Evolutionary conservation across 768 basidiomycete species (phyloP).

Genomic region (Mycena indigotica): DNA sequence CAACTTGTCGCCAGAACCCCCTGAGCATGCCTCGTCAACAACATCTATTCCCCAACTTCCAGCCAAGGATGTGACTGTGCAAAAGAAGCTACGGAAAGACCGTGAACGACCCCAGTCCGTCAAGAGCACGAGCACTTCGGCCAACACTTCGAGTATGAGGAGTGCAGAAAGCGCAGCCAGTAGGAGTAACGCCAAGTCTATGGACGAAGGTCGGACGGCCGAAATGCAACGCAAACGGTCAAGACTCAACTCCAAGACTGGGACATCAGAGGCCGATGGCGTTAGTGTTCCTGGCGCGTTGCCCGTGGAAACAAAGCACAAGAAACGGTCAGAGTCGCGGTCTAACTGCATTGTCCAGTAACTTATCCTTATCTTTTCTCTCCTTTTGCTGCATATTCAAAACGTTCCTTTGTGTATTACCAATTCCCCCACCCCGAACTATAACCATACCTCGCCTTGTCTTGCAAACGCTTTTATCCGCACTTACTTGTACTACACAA

Average conservation of each 20-base stretch:
- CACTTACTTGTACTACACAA: background rate
- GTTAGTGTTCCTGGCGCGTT: conserved; percentile 39
- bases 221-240: conserved; percentile 34
- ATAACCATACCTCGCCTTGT: background rate
- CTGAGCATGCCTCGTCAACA: conserved; percentile 33
- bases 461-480: background rate
- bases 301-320: conserved; percentile 36
- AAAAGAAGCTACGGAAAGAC: conserved; percentile 35
- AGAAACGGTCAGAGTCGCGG: conserved; percentile 42
- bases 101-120: conserved; percentile 59
- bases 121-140: conserved; percentile 59
- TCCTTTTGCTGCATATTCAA: background rate
- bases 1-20: conserved; percentile 54
- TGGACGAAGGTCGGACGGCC: conserved; percentile 27
- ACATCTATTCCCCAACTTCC: conserved; percentile 31
- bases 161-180: conserved; percentile 51
- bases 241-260: conserved; percentile 35
- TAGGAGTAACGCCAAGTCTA: conserved; percentile 35
- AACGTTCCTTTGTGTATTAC: background rate
- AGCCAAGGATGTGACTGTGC: conserved; percentile 28
- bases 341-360: conserved; percentile 55
- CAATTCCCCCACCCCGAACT: background rate
- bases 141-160: conserved; percentile 55
- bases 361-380: conserved; percentile 12
- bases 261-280: conserved; percentile 33